phyloP scores from a whole-genome alignment of 163 green algal species.

The Scenedesmus sp. region DNA sequence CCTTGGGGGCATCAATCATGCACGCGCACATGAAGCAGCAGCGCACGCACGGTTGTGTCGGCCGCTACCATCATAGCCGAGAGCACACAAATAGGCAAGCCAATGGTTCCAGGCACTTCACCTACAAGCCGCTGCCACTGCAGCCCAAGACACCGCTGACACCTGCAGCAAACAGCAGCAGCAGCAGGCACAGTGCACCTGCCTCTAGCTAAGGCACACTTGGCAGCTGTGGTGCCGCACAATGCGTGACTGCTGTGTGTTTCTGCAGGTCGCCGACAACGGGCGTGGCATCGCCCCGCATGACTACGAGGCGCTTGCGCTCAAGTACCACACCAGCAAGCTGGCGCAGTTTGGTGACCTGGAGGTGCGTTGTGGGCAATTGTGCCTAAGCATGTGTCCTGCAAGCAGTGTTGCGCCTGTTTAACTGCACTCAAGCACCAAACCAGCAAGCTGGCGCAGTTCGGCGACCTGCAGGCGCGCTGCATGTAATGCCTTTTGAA shows the following conservation, averaged over 20 bases:
- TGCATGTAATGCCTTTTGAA: too few species aligned
- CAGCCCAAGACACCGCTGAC: too few species aligned
- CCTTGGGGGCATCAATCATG: too few species aligned
- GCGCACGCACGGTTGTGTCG: too few species aligned
- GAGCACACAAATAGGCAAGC: too few species aligned
- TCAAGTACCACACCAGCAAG: slow-evolving; percentile 99
- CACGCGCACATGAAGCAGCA: too few species aligned
- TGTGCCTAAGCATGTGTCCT: not conserved
- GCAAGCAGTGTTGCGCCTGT: not conserved
- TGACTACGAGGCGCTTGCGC: slow-evolving; percentile 83
- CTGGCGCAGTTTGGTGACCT: slow-evolving; percentile 90
- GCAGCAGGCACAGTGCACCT: not conserved
- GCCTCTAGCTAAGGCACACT: too few species aligned
- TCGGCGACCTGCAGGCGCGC: slow-evolving; percentile 52
- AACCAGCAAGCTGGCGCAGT: not conserved
- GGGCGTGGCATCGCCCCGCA: slow-evolving; percentile 82
- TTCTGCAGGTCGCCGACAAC: slow-evolving; percentile 90
- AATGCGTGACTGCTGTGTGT: not conserved
- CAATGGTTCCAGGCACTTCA: too few species aligned
- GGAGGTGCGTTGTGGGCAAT: slow-evolving; percentile 55
- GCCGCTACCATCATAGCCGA: too few species aligned
- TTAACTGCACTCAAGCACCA: not conserved
- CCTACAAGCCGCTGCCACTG: too few species aligned
- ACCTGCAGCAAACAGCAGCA: too few species aligned
- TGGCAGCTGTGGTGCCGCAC: too few species aligned